Conservation (phyloP, 768 basidiomycete genomes). For the Russula abietina region DNA sequence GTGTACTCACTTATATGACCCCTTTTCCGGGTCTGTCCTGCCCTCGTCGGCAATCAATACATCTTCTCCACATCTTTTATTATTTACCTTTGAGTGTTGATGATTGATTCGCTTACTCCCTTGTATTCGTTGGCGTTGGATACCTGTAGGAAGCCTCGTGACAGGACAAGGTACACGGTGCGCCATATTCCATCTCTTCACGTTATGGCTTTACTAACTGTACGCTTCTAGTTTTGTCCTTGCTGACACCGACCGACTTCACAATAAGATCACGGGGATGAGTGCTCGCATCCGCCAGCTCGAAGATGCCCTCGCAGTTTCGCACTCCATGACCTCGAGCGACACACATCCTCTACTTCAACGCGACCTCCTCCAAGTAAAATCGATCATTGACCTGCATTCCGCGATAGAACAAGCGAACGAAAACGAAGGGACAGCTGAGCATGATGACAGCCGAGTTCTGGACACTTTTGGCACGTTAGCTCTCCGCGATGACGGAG, state of each 20-base stretch:
- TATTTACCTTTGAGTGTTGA: too few relatives aligned
- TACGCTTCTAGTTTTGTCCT: conserved; percentile 50
- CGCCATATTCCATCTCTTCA: conserved; percentile 24
- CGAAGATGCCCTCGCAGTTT: conserved; percentile 57
- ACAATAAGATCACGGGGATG: conserved; percentile 62
- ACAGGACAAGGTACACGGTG: conserved; percentile 76
- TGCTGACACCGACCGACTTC: conserved; percentile 64
- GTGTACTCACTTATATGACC: conserved; percentile 17
- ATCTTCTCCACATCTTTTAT: background rate
- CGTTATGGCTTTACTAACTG: background rate
- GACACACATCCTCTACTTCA: conserved; percentile 56
- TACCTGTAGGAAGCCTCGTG: conserved; percentile 47
- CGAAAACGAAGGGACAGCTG: conserved; percentile 27
- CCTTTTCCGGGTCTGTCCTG: background rate
- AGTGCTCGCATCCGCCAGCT: conserved; percentile 65
- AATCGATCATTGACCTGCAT: conserved; percentile 64
- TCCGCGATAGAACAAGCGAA: conserved; percentile 45
- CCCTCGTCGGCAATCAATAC: background rate
- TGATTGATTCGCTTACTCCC: background rate
- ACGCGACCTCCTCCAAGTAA: conserved; percentile 56
- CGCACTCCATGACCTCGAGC: conserved; percentile 41
- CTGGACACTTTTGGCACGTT: conserved; percentile 67
- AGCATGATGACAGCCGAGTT: conserved; percentile 39
- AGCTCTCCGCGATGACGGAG: conserved; percentile 63
- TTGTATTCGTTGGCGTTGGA: background rate